These are phyloP conservation scores for Colletotrichum karsti DNA, from an alignment of 2,329 filamentous ascomycete species.

Conservation along the genomic window DNA sequence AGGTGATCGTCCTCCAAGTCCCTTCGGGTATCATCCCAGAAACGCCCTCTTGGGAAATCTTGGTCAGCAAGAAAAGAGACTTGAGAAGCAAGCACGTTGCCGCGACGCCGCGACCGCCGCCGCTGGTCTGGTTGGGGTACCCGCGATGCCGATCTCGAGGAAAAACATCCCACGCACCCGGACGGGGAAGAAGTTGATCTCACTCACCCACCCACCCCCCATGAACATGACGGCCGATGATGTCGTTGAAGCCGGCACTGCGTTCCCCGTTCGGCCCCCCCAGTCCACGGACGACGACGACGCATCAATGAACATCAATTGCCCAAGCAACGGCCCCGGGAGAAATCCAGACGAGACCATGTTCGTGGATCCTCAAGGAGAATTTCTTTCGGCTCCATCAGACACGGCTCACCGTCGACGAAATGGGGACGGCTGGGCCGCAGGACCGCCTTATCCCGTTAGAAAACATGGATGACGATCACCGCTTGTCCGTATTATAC, in stretches of 20 bases:
- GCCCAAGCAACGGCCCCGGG: neutral
- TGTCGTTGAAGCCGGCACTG: constrained; percentile 25
- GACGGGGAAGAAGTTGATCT: constrained; percentile 20
- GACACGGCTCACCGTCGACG: neutral
- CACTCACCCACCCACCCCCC: too few species aligned
- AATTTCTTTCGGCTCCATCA: neutral
- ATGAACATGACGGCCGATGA: constrained; percentile 28
- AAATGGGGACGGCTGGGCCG: neutral
- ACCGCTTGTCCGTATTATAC: neutral
- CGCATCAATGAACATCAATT: neutral
- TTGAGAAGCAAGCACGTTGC: constrained; percentile 21
- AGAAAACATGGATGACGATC: neutral
- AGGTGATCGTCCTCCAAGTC: constrained; percentile 10
- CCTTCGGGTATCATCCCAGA: constrained; percentile 22
- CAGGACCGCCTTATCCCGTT: neutral
- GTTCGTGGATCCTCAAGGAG: neutral
- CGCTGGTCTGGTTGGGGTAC: neutral
- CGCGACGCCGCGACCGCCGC: constrained; percentile 1
- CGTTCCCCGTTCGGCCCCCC: neutral
- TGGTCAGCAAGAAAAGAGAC: constrained; percentile 14
- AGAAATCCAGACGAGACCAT: neutral
- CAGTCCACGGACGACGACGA: neutral
- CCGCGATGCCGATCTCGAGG: constrained; percentile 22
- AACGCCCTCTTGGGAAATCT: constrained; percentile 12
- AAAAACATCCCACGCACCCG: constrained; percentile 22